Percentiles rank a stretch among this genome's conserved stretches.
These are phyloP conservation scores for Entophlyctis helioformis DNA, from an alignment of 192 early-diverging fungal species.

Conservation along the genomic window DNA sequence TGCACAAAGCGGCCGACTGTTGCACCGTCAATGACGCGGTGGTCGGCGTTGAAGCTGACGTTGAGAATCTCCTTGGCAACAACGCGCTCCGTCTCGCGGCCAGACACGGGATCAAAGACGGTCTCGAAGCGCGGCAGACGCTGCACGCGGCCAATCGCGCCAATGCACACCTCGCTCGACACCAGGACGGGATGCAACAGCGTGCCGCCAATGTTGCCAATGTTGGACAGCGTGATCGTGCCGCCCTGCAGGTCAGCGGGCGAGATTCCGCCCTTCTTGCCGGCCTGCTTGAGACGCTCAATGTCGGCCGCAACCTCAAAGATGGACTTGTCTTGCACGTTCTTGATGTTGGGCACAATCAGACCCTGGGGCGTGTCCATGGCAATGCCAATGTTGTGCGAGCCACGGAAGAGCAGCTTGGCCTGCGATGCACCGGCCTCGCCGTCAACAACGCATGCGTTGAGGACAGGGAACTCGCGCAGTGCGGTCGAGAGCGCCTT, in stretches of 20 bases:
- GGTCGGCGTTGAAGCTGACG: conserved; percentile 89
- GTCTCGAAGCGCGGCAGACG: conserved; percentile 72
- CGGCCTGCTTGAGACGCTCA: conserved; percentile 53
- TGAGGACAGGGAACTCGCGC: conserved; percentile 73
- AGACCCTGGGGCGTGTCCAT: conserved; percentile 94
- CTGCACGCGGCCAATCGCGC: conserved; percentile 74
- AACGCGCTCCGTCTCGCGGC: conserved; percentile 50
- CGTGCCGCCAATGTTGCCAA: conserved; percentile 89
- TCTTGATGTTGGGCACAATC: conserved; percentile 89
- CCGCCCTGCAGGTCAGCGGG: conserved; percentile 65
- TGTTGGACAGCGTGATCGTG: conserved; percentile 88
- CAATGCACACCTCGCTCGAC: conserved; percentile 76
- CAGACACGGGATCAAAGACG: conserved; percentile 36
- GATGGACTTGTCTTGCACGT: conserved; percentile 73
- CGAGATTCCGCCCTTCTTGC: conserved; percentile 44
- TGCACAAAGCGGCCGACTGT: conserved; percentile 85
- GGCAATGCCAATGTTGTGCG: conserved; percentile 89
- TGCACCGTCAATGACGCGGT: conserved; percentile 91
- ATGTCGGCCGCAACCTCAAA: conserved; percentile 84
- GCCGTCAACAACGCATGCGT: conserved; percentile 48
- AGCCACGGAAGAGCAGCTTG: conserved; percentile 57
- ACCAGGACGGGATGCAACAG: conserved; percentile 84
- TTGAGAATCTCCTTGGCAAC: conserved; percentile 63
- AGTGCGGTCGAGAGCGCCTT: conserved; percentile 80
- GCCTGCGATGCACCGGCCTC: conserved; percentile 29